Evolutionary conservation across 108 stramenopile species (phyloP).

Genomic region (Bacterosira constricta): DNA sequence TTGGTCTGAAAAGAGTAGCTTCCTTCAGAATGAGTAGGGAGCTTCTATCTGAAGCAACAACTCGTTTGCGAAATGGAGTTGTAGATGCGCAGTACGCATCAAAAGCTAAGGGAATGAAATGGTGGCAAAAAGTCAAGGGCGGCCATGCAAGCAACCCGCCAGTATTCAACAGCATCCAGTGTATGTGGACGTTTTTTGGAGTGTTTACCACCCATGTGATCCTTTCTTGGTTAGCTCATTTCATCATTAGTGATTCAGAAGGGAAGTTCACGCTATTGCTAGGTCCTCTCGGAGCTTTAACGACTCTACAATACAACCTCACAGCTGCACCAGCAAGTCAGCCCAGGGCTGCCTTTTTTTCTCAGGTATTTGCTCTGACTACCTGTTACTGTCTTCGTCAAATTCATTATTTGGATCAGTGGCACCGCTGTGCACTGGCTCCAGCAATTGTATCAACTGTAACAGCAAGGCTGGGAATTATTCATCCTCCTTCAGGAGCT

Average conservation of each 20-base stretch:
- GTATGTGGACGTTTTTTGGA: constrained; percentile 27
- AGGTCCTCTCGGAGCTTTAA: constrained; percentile 23
- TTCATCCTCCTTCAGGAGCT: constrained; percentile 33
- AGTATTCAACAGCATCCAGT: constrained; percentile 7
- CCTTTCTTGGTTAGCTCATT: background rate
- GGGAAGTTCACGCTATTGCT: constrained; percentile 2
- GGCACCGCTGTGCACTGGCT: constrained; percentile 3
- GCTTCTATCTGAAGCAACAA: constrained; percentile 10
- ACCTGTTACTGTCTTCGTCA: background rate
- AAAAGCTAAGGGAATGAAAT: constrained; percentile 18
- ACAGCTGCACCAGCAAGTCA: constrained; percentile 31
- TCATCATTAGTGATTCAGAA: background rate
- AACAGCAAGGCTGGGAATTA: constrained; percentile 14
- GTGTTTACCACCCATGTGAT: constrained; percentile 1
- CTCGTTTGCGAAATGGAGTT: background rate
- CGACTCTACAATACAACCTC: constrained; percentile 18
- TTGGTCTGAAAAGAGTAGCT: background rate
- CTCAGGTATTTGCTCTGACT: constrained; percentile 12
- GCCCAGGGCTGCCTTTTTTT: constrained; percentile 23
- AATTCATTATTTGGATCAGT: background rate
- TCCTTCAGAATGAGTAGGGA: constrained; percentile 9
- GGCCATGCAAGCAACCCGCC: constrained; percentile 27
- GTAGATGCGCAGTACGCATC: background rate
- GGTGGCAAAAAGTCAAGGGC: constrained; percentile 17
- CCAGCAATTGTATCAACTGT: constrained; percentile 14